Base-by-base conservation (phyloP, 352 stramenopile species). In the Albugo candida region DNA sequence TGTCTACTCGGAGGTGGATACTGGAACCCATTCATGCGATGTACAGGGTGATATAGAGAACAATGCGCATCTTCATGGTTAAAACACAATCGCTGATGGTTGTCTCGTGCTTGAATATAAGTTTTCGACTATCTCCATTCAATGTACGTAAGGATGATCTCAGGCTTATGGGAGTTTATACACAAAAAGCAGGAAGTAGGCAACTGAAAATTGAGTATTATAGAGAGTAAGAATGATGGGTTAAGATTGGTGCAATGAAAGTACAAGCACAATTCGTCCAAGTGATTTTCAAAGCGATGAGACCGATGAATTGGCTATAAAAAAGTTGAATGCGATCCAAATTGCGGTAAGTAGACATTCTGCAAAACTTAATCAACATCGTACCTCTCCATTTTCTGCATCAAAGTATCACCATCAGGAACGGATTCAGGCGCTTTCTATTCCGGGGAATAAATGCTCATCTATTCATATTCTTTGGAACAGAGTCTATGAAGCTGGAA, bases 381-480 rank as follows among this genome's bases (percentile, higher is more conserved):
- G 77, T 86, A 50, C 73, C 77, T 13, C 86, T 89, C 47, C 74
- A 89, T 50, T 89, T 70, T 49, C 59, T 89, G 31, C 74, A 89
- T 52, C 86, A 51, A 85, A 82, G 36, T 58, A 86, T 11, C 69
- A 84, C 24, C 67, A 77, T 47, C 65, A 86, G 38, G 42, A 54
- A 11, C 49, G 55, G 21, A n/a, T 3, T 45, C 57, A 13, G 53
- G 49, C 1, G 17, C 3, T 8, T 19, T 16, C 36, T 14, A 31
- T 31, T 31, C 24, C 24, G 24, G 24, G 24, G 8, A 31, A 31
- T 31, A 3, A 31, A 31, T 8, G 8, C 8, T 3, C 3, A 1
- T 18, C 62, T n/a, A 24, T 73, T 67, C 44, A 48, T 56, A 10
- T 47, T 55, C n/a, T 60, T 51, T 8, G 40, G 47, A 36, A 59